phyloP scores from a whole-genome alignment of 805 yeast species.

The Wickerhamomyces hampshirensis region DNA sequence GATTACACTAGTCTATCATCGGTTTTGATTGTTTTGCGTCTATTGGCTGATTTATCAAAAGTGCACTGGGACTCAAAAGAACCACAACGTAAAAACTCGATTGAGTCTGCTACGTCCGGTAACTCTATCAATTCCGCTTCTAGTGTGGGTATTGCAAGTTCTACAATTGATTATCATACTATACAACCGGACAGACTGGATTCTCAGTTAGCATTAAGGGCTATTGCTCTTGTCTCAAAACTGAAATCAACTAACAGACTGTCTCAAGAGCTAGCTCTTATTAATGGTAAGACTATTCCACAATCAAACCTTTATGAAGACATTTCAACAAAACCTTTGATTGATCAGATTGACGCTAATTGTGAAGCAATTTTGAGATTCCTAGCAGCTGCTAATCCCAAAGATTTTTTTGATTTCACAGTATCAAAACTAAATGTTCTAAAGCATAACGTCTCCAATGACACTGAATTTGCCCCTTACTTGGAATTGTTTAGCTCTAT shows the following conservation, averaged over 20 bases:
- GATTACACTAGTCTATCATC: constrained; percentile 28
- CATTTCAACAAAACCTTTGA: constrained; percentile 17
- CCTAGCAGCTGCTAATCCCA: constrained; percentile 47
- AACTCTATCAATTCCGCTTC: constrained; percentile 18
- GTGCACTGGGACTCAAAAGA: constrained; percentile 34
- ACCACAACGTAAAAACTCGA: constrained; percentile 20
- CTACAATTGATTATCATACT: constrained; percentile 29
- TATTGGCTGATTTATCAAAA: constrained; percentile 37
- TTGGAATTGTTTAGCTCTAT: constrained; percentile 43
- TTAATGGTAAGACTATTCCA: constrained; percentile 20
- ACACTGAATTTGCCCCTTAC: constrained; percentile 35
- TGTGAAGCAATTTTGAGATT: constrained; percentile 39
- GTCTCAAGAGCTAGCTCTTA: constrained; percentile 28
- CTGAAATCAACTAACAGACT: constrained; percentile 29
- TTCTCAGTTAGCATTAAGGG: constrained; percentile 22
- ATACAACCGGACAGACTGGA: constrained; percentile 29
- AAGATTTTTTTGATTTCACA: constrained; percentile 35
- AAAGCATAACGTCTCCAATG: constrained; percentile 33
- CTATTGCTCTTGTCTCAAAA: constrained; percentile 26
- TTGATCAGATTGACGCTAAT: constrained; percentile 32
- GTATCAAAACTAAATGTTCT: constrained; percentile 25
- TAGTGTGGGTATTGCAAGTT: constrained; percentile 29
- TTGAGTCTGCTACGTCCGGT: constrained; percentile 19
- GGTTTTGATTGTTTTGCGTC: constrained; percentile 31
- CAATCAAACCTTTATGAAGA: constrained; percentile 18